These are phyloP conservation scores for Agastache rugosa DNA, from an alignment of 257 asterid species.

Conservation along the genomic window DNA sequence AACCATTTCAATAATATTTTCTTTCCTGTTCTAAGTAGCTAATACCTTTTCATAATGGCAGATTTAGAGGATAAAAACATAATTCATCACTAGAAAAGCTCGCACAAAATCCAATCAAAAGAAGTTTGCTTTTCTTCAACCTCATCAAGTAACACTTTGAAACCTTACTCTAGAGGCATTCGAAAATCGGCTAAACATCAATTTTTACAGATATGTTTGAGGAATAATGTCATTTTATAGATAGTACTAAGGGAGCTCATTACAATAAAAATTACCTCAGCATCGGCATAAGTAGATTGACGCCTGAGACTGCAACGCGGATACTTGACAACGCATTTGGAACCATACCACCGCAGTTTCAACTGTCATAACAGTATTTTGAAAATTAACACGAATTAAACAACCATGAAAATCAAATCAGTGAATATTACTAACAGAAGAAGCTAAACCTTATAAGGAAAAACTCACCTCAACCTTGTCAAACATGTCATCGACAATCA, in stretches of 20 bases:
- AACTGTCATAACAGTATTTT: constrained; percentile 51
- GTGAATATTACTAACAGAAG: constrained; percentile 18
- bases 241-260: not conserved
- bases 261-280: constrained; percentile 68
- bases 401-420: constrained; percentile 3
- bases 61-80: not conserved
- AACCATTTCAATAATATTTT: not conserved
- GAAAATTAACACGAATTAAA: constrained; percentile 29
- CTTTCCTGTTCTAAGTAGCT: not conserved
- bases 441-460: constrained; percentile 10
- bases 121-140: not conserved
- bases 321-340: constrained; percentile 86
- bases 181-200: not conserved
- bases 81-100: not conserved
- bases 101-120: not conserved
- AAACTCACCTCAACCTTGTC: constrained; percentile 86
- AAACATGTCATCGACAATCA: constrained; percentile 94
- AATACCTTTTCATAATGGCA: constrained; percentile 1
- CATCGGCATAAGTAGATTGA: constrained; percentile 95
- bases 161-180: not conserved
- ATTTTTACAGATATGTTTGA: not conserved
- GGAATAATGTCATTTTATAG: not conserved
- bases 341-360: constrained; percentile 85
- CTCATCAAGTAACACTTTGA: not conserved
- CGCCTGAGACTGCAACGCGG: constrained; percentile 93